Evolutionary conservation across 2,329 filamentous ascomycete genomes (phyloP), one percentile per base, ranked within the genome.

Genomic region (Neopestalotiopsis sp.): DNA sequence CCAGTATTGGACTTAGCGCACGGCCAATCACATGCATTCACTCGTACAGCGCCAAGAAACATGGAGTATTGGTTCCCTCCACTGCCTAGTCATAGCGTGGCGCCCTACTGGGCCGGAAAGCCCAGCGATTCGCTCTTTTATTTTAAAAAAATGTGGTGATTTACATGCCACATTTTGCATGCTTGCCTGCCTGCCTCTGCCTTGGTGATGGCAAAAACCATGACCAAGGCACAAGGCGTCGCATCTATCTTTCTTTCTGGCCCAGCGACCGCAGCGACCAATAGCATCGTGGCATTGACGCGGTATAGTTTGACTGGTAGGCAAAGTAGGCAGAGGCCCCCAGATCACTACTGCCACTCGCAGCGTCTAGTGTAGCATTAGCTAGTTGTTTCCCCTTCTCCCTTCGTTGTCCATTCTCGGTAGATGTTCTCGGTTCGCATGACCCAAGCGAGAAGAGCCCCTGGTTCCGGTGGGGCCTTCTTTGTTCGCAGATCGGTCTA

Each of bases 371-470:
- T 38, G 34, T 38, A 38, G 34, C 34, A 38, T 38, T 38, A 34
- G 10, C 30, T 24, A 28, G 30, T 7, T 20, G 30, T 6, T 20
- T 28, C 24, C 34, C 13, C n/a, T 38, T 13, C 24, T 34, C 24
- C 24, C 17, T 40, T 38, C 13, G 30, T 61, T 61, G 59, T 61
- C 59, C 28, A 61, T 61, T 40, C 59, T 61, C 59, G 59, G 59
- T 61, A 61, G 59, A 61, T 61, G 59, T 14, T 40, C n/a, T 61
- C 59, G 59, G 59, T 61, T 34, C 59, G 30, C 24, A 34, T 34
- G 10, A 17, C 57, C 30, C 24, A 61, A 42, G 59, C 59, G n/a
- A 30, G 28, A 34, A 34, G 34, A 34, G 59, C 59, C 59, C 59
- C 30, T 61, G 59, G 24, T 30, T 38, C 32, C 30, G 30, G 30